phyloP scores from a whole-genome alignment of 2,329 filamentous ascomycete species.

The Xylaria sp. region DNA sequence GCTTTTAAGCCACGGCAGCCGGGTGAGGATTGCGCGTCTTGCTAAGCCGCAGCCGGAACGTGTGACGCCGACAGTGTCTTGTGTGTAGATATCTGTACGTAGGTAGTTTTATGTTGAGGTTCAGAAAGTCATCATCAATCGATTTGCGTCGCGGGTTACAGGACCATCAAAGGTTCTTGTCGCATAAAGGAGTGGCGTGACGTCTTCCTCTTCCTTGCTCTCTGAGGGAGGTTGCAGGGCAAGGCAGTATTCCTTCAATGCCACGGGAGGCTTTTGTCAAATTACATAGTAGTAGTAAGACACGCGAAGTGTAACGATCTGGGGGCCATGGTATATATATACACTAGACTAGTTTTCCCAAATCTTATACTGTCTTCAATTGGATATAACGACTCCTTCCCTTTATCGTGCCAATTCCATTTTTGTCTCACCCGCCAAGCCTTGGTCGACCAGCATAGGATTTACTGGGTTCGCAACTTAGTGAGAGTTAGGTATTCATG shows the following conservation, averaged over 20 bases:
- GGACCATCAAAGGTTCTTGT: neutral
- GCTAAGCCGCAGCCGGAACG: conserved; percentile 13
- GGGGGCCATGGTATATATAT: neutral
- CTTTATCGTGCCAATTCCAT: conserved; percentile 11
- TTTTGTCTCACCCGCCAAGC: conserved; percentile 10
- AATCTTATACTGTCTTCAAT: neutral
- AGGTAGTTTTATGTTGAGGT: neutral
- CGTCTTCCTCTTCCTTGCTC: neutral
- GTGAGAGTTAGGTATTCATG: neutral
- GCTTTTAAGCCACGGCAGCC: conserved; percentile 9
- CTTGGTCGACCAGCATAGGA: conserved; percentile 12
- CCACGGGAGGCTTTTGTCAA: conserved; percentile 1
- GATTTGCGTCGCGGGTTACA: neutral
- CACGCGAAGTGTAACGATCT: neutral
- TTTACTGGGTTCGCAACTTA: neutral
- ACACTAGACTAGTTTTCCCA: neutral
- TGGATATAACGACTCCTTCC: conserved; percentile 14
- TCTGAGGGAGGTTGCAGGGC: no score
- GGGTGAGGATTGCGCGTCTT: conserved; percentile 14
- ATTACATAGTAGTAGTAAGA: neutral
- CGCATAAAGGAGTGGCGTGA: neutral
- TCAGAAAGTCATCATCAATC: neutral
- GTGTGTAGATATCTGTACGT: neutral
- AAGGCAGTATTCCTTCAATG: neutral
- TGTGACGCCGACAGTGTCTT: conserved; percentile 10